Base-by-base conservation (phyloP, 169 alveolate species). In the Cryptosporidium ubiquitum region DNA sequence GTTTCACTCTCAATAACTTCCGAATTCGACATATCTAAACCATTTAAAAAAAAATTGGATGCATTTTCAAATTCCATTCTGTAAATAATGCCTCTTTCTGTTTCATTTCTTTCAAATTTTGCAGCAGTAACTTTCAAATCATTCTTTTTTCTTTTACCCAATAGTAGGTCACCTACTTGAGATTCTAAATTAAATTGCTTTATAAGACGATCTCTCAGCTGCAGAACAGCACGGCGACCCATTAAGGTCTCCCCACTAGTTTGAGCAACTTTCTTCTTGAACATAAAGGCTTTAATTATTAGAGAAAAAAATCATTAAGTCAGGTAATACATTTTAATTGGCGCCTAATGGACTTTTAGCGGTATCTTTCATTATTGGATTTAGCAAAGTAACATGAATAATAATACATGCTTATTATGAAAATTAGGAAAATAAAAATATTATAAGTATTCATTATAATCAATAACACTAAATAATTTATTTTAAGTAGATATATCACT, bases 131-230 rank as follows among this genome's bases (percentile, higher is more conserved):
- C 18, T 23, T 61, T 79, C 44, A 79, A 23, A 10, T 79, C 89
- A 35, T 61, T 61, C 58, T 79, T 79, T 61, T 79, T 79, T 58
- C 75, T 58, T 47, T 26, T 79, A 3, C 89, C 89, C 31, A 79
- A 29, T 12, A 79, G 60, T 31, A 58, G 20, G 5, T 79, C 89
- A 0, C 69, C 57, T 23, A 40, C 14, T 26, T 40, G 29, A 23
- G 89, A 33, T 23, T 58, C 58, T 0, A 79, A 16, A 31, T 20
- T 31, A 79, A 29, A 79, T 61, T 79, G 89, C 18, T 64, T 79
- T 18, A 60, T 10, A 4, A 79, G 18, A 0, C 51, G 39, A 64
- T 79, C 89, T 29, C 61, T 57, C 55, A 79, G 40, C 7, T 79
- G 89, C 7, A 58, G 3, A 20, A 64, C 44, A 7, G 75, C 55